Percentiles rank a stretch among this genome's conserved stretches.
Evolutionary conservation across 345 rosid species (phyloP).

Genomic region (Microcos paniculata): DNA sequence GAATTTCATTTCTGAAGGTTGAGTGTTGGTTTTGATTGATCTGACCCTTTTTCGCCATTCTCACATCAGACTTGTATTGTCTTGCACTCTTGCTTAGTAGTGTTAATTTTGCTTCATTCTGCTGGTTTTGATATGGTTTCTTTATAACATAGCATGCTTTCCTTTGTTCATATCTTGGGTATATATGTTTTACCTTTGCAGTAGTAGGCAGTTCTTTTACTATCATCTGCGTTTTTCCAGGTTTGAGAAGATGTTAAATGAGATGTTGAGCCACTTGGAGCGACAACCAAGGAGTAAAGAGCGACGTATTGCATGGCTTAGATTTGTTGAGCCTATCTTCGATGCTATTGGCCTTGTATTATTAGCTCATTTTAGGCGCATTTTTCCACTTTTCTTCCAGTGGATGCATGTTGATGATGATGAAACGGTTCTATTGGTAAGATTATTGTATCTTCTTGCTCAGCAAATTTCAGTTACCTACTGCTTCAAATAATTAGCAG

Average conservation of each 20-base stretch:
- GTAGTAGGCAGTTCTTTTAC: not conserved
- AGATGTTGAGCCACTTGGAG: conserved; percentile 84
- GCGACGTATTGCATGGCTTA: conserved; percentile 67
- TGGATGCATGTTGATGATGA: conserved; percentile 91
- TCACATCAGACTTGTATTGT: not conserved
- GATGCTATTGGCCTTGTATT: conserved; percentile 62
- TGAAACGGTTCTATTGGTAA: conserved; percentile 78
- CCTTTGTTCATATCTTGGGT: not conserved
- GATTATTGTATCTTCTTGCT: conserved; percentile 7
- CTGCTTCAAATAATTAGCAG: not conserved
- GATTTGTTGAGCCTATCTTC: conserved; percentile 61
- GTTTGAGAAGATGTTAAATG: conserved; percentile 70
- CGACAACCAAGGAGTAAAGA: conserved; percentile 82
- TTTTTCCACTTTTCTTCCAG: conserved; percentile 74
- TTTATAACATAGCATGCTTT: not conserved
- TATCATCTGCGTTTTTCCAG: conserved; percentile 29
- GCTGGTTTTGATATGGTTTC: not conserved
- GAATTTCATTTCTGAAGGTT: not conserved
- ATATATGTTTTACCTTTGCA: not conserved
- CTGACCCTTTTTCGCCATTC: not conserved
- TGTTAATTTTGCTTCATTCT: not conserved
- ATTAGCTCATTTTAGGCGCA: conserved; percentile 69
- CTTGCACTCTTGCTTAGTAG: not conserved
- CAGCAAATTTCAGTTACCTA: not conserved
- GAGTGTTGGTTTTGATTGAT: not conserved